Evolutionary conservation across 108 stramenopile species (phyloP).

Genomic region (Nannochloropsis oceanica): DNA sequence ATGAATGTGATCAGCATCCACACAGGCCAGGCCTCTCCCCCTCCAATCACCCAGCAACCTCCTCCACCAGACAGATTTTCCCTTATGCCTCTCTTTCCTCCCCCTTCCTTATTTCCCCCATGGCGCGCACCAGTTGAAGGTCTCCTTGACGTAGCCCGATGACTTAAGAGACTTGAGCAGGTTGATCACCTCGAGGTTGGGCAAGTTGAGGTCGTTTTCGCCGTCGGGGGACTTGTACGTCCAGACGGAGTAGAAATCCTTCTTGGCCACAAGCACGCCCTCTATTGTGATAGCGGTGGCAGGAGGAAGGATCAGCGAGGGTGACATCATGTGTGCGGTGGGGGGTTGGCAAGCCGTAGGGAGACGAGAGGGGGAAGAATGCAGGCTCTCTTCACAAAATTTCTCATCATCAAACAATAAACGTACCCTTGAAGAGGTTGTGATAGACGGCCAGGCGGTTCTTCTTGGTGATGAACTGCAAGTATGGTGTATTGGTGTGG

Average conservation of each 20-base stretch:
- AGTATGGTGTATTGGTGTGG: not conserved
- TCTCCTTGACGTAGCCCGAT: slow-evolving; percentile 61
- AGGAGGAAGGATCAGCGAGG: not conserved
- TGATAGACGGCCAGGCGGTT: slow-evolving; percentile 92
- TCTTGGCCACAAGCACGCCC: slow-evolving; percentile 89
- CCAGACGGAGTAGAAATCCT: slow-evolving; percentile 64
- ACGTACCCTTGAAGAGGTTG: slow-evolving; percentile 75
- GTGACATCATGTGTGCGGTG: not conserved
- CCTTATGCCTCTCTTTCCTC: too few relatives aligned
- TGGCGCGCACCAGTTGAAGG: slow-evolving; percentile 61
- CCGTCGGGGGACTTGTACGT: not conserved
- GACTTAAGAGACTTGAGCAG: slow-evolving; percentile 83
- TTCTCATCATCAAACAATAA: not conserved
- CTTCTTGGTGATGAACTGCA: slow-evolving; percentile 81
- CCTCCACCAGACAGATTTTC: too few relatives aligned
- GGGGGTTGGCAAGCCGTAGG: not conserved
- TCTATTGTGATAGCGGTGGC: not conserved
- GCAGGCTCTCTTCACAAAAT: not conserved
- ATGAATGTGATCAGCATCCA: too few relatives aligned
- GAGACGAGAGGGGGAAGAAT: not conserved
- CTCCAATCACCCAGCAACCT: too few relatives aligned
- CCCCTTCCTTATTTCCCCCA: too few relatives aligned
- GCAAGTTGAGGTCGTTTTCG: slow-evolving; percentile 19
- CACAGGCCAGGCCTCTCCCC: too few relatives aligned
- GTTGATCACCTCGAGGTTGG: slow-evolving; percentile 52